Evolutionary conservation across 495 filamentous ascomycete genomes (phyloP), one percentile per base, ranked within the genome.

Genomic region (Ramalina intermedia): DNA sequence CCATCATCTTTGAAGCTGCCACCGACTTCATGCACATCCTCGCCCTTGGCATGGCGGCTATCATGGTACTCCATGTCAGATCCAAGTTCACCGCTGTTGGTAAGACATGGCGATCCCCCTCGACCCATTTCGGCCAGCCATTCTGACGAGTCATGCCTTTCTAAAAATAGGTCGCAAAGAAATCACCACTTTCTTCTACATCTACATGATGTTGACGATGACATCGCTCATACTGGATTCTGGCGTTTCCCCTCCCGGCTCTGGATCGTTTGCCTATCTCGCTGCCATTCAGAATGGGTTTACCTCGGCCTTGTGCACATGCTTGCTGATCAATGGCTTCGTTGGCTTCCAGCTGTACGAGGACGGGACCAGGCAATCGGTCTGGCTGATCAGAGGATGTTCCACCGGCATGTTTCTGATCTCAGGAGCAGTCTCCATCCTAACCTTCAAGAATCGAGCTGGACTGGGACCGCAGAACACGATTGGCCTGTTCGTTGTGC

Each of bases 261-360:
- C 81, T 36, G 70, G 66, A 4, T 73, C 84, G 4, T 96, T 87
- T 58, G 81, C 88, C 2, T 99, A 95, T 67, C 96, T 99, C 56
- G 81, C 82, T 55, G 84, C 90, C 26, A 80, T 81, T 13, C 91
- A 99, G 60, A 79, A 78, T 52, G 91, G 93, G n/a, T 72, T 99
- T 50, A 69, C 79, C n/a, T 94, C 87, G 16, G 87, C 91, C 11
- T 70, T 91, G 17, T 85, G 87, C 62, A 89, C 84, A 9, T 93
- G 83, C 65, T 72, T 99, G 37, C 68, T 96, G 48, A 84, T 99
- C 71, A 96, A 96, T 63, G 91, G 93, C 26, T 99, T 99, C 61
- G 90, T 99, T 37, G 91, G 91, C 35, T 99, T 96, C 68, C 93
- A 96, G 66, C 75, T 99, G 5, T 99, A 96, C 64, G 91, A 99